phyloP scores from a whole-genome alignment of 2,329 filamentous ascomycete genomes.

The Neopestalotiopsis sp. region DNA sequence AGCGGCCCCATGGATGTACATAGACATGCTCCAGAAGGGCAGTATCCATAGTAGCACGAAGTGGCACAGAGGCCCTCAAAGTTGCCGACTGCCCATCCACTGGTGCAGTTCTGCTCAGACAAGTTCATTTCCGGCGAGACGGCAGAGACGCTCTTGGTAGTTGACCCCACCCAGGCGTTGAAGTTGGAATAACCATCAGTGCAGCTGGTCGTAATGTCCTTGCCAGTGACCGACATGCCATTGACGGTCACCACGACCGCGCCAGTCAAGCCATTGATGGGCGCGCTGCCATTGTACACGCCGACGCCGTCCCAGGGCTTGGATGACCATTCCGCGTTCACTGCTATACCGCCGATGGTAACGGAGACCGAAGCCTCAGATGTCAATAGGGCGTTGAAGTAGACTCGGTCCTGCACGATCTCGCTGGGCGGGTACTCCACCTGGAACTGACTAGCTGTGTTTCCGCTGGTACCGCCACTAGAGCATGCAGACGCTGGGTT shows the following conservation, averaged over 20 bases:
- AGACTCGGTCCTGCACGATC: conserved; percentile 28
- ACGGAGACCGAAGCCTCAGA: conserved; percentile 36
- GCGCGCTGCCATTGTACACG: conserved; percentile 39
- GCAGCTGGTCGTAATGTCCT: not conserved
- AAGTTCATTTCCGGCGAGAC: not conserved
- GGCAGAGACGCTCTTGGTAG: not conserved
- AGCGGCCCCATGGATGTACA: not conserved
- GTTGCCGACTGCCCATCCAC: not conserved
- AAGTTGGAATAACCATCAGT: conserved; percentile 10
- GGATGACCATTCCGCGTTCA: conserved; percentile 33
- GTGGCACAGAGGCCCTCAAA: not conserved
- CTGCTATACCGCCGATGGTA: conserved; percentile 38
- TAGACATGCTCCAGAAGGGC: not conserved
- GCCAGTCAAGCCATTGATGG: conserved; percentile 30
- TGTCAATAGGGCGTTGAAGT: conserved; percentile 12
- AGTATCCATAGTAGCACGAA: not conserved
- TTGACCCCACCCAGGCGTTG: not conserved
- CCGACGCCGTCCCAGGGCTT: conserved; percentile 36
- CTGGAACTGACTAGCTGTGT: conserved; percentile 32
- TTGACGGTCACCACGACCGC: conserved; percentile 33
- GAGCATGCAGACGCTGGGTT: conserved; percentile 32
- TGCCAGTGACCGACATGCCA: not conserved
- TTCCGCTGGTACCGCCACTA: conserved; percentile 40
- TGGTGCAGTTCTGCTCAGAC: not conserved
- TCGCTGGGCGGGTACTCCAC: conserved; percentile 27